phyloP scores from a whole-genome alignment of 192 early-diverging fungal genomes.

The Coemansia guatemalensis region DNA sequence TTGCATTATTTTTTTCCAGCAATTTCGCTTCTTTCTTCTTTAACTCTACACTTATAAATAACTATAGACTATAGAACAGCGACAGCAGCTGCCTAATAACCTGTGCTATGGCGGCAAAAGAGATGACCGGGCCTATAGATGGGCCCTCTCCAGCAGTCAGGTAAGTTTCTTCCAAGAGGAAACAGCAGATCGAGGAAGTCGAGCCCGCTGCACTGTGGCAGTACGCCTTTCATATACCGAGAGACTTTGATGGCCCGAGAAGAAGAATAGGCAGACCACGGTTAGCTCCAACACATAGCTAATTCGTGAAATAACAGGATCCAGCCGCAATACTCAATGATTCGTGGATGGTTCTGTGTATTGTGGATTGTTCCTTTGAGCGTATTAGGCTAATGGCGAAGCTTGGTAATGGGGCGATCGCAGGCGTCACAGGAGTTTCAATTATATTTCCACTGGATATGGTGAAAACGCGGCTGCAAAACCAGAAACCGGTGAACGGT shows the following conservation, averaged over 20 bases:
- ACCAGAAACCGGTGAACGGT: constrained; percentile 55
- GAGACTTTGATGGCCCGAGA: too few species aligned
- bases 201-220: too few species aligned
- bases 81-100: constrained; percentile 2
- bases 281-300: too few species aligned
- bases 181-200: neutral
- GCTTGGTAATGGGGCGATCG: constrained; percentile 61
- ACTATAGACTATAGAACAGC: neutral
- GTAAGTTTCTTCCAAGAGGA: constrained; percentile 13
- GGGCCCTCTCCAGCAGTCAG: constrained; percentile 35
- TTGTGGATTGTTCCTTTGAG: neutral
- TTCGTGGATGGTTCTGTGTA: neutral
- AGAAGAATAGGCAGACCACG: too few species aligned
- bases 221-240: too few species aligned
- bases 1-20: too few species aligned
- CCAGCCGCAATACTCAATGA: neutral
- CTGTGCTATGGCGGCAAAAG: constrained; percentile 1
- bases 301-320: neutral
- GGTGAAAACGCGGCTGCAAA: constrained; percentile 72
- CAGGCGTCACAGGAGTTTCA: constrained; percentile 60
- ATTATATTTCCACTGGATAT: constrained; percentile 70
- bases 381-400: constrained; percentile 41
- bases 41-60: too few species aligned
- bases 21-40: too few species aligned
- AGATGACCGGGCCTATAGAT: neutral